phyloP scores from a whole-genome alignment of 108 stramenopile species.

The Fragilariopsis cylindrus region DNA sequence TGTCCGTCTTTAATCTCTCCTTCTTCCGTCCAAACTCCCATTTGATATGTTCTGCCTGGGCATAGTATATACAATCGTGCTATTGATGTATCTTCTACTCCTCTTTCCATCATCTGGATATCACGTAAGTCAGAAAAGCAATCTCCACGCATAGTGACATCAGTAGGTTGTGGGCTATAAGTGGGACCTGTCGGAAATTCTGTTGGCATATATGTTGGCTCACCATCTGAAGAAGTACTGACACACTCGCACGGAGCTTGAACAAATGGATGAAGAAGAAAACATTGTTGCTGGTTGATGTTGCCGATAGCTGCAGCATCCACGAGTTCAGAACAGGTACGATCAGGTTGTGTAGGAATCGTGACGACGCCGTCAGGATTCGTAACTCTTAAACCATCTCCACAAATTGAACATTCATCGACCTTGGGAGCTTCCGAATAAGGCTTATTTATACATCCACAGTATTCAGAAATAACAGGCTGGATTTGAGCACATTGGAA shows the following conservation, averaged over 20 bases:
- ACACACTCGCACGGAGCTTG: slow-evolving; percentile 19
- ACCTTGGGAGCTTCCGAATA: slow-evolving; percentile 8
- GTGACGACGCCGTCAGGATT: slow-evolving; percentile 15
- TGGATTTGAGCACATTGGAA: slow-evolving; percentile 6
- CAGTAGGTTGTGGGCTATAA: slow-evolving; percentile 15
- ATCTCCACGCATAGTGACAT: neutral
- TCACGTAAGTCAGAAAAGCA: slow-evolving; percentile 25
- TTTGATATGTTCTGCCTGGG: slow-evolving; percentile 24
- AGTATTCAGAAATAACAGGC: slow-evolving; percentile 9
- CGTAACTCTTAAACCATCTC: slow-evolving; percentile 13
- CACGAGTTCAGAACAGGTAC: slow-evolving; percentile 23
- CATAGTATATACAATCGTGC: slow-evolving; percentile 29
- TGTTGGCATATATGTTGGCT: neutral
- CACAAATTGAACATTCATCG: slow-evolving; percentile 24
- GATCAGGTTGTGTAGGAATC: slow-evolving; percentile 11
- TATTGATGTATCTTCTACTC: slow-evolving; percentile 18
- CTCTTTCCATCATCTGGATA: slow-evolving; percentile 25
- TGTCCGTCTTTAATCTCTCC: slow-evolving; percentile 31
- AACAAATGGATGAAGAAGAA: slow-evolving; percentile 22
- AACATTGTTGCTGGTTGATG: slow-evolving; percentile 12
- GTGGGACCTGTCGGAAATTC: slow-evolving; percentile 14
- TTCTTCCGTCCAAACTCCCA: slow-evolving; percentile 22
- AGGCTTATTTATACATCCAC: slow-evolving; percentile 12
- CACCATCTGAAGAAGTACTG: neutral
- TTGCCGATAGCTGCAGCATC: slow-evolving; percentile 9